These are phyloP conservation scores for Phellopilus nigrolimitatus DNA, from an alignment of 1,284 basidiomycete genomes.

Conservation along the genomic window DNA sequence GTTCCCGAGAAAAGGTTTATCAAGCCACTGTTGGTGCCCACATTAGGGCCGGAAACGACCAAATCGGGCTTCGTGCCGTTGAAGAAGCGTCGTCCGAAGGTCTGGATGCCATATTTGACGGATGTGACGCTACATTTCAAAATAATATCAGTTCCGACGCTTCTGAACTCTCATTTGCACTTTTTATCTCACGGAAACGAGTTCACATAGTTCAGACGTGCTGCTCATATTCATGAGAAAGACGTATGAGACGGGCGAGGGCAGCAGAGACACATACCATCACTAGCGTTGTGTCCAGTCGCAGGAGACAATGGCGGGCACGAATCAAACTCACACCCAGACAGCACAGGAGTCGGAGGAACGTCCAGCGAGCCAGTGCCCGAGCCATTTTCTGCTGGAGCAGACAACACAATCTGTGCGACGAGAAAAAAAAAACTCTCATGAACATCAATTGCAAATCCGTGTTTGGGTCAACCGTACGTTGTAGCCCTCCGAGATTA, in stretches of 20 bases:
- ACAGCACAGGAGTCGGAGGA: conserved; percentile 25
- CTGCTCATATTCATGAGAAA: background rate
- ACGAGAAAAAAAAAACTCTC: background rate
- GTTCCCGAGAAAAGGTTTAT: conserved; percentile 39
- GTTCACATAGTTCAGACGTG: conserved; percentile 20
- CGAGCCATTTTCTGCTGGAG: conserved; percentile 24
- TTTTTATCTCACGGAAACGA: conserved; percentile 17
- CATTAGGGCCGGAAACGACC: conserved; percentile 47
- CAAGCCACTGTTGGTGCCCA: conserved; percentile 34
- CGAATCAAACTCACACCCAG: conserved; percentile 38
- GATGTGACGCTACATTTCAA: conserved; percentile 34
- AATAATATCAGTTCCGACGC: conserved; percentile 1
- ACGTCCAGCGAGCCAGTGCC: conserved; percentile 26
- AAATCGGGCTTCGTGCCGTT: conserved; percentile 39
- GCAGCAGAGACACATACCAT: conserved; percentile 32
- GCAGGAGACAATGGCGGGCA: conserved; percentile 41
- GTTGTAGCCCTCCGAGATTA: conserved; percentile 36
- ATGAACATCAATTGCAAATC: background rate
- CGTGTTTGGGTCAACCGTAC: conserved; percentile 27
- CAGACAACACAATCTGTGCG: conserved; percentile 23
- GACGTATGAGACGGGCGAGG: background rate
- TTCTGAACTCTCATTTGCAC: background rate
- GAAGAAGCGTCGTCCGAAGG: conserved; percentile 41
- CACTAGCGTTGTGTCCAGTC: conserved; percentile 38
- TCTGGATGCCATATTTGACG: conserved; percentile 43